phyloP scores from a whole-genome alignment of 495 filamentous ascomycete species.

The Rhizodiscina lignyota region DNA sequence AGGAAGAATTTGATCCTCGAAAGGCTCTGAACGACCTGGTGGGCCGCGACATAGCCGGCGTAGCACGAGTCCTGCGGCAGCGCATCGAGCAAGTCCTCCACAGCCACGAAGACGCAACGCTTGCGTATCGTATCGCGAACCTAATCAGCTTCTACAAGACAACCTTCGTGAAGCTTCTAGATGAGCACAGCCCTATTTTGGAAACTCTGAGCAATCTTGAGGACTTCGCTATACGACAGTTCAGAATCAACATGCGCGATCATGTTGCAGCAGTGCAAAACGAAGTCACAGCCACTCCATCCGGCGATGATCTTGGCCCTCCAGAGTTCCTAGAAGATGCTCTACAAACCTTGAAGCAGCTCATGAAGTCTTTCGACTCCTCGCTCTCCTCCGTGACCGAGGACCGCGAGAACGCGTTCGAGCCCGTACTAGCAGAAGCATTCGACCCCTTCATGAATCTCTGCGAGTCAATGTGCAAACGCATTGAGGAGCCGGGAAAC shows the following conservation, averaged over 20 bases:
- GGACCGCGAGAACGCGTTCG: conserved; percentile 41
- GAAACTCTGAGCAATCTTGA: conserved; percentile 52
- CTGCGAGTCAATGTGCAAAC: conserved; percentile 50
- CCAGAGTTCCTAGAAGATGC: conserved; percentile 76
- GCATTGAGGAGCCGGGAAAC: conserved; percentile 33
- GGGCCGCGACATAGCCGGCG: conserved; percentile 66
- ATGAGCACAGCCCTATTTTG: conserved; percentile 29
- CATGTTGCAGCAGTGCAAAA: conserved; percentile 54
- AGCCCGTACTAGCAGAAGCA: conserved; percentile 61
- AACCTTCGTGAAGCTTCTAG: conserved; percentile 64
- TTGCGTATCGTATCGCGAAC: conserved; percentile 80
- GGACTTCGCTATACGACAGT: conserved; percentile 65
- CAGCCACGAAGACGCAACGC: conserved; percentile 74
- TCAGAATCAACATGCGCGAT: conserved; percentile 62
- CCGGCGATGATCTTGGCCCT: conserved; percentile 51
- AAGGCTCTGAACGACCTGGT: conserved; percentile 78
- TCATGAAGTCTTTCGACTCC: conserved; percentile 73
- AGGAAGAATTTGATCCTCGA: conserved; percentile 62
- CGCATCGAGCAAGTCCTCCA: conserved; percentile 83
- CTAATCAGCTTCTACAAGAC: conserved; percentile 74
- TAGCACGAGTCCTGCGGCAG: conserved; percentile 60
- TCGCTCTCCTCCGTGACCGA: conserved; percentile 38
- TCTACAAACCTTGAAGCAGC: conserved; percentile 50
- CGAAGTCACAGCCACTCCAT: conserved; percentile 31
- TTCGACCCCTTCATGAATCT: conserved; percentile 72